phyloP scores from a whole-genome alignment of 352 stramenopile species.

The Detonula confervacea region DNA sequence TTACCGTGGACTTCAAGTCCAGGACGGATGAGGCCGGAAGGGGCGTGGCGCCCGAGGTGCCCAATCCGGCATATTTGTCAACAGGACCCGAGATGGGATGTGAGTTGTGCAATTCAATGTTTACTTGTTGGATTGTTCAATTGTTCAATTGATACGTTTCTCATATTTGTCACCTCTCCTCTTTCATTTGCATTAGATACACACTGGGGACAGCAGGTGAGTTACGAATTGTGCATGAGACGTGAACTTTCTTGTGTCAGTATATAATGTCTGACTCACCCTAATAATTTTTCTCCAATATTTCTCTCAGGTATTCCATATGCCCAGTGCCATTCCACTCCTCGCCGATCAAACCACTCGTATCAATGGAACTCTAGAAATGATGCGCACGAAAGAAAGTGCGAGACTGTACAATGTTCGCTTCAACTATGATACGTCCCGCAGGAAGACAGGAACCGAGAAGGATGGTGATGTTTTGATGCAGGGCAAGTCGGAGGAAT shows the following conservation, averaged over 20 bases:
- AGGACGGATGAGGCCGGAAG: constrained; percentile 84
- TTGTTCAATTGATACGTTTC: no score
- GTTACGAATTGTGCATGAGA: no score
- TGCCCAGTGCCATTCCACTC: constrained; percentile 72
- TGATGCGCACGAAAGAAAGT: constrained; percentile 84
- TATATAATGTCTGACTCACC: no score
- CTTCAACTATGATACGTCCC: constrained; percentile 55
- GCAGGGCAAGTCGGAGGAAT: constrained; percentile 65
- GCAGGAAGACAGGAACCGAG: constrained; percentile 61
- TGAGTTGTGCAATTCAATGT: constrained; percentile 38
- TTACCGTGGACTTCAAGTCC: constrained; percentile 95
- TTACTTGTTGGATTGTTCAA: no score
- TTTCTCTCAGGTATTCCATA: no score
- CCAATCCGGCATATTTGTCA: constrained; percentile 81
- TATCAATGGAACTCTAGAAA: constrained; percentile 75
- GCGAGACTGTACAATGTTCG: constrained; percentile 82
- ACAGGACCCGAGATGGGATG: constrained; percentile 87
- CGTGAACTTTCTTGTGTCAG: no score
- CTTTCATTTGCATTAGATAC: constrained; percentile 79
- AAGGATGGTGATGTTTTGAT: constrained; percentile 67
- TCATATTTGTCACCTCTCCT: no score
- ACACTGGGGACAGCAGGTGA: constrained; percentile 71
- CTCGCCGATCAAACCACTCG: constrained; percentile 74
- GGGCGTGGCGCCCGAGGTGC: constrained; percentile 63
- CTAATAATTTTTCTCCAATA: no score